Evolutionary conservation across 2,329 filamentous ascomycete genomes (phyloP).

Genomic region (Exophiala xenobiotica): DNA sequence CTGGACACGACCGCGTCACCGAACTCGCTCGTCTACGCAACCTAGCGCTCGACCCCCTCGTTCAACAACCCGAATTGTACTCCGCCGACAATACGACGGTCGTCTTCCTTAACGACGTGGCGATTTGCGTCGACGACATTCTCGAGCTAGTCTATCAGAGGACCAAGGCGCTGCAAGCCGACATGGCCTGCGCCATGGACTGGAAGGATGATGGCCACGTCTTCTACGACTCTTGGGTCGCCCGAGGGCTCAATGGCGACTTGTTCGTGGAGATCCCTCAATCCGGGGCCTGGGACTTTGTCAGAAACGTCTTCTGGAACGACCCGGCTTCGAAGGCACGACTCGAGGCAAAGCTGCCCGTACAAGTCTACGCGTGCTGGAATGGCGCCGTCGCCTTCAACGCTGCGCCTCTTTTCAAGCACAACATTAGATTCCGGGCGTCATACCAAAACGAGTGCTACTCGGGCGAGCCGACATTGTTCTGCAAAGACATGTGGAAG

Average conservation of each 20-base stretch:
- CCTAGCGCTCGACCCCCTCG: slow-evolving; percentile 51
- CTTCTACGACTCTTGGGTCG: slow-evolving; percentile 61
- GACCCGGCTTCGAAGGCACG: slow-evolving; percentile 39
- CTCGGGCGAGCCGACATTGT: slow-evolving; percentile 56
- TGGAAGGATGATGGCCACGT: slow-evolving; percentile 52
- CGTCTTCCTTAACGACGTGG: slow-evolving; percentile 57
- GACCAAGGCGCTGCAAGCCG: slow-evolving; percentile 45
- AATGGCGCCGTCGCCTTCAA: slow-evolving; percentile 55
- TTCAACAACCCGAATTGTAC: slow-evolving; percentile 30
- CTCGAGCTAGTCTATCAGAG: slow-evolving; percentile 57
- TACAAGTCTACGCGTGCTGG: slow-evolving; percentile 64
- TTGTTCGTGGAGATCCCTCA: slow-evolving; percentile 55
- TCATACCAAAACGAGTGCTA: slow-evolving; percentile 47
- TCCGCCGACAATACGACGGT: slow-evolving; percentile 43
- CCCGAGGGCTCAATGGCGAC: slow-evolving; percentile 54
- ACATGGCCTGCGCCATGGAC: slow-evolving; percentile 61
- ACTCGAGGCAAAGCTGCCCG: slow-evolving; percentile 43
- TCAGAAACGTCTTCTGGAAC: slow-evolving; percentile 56
- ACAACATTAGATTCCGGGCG: slow-evolving; percentile 48
- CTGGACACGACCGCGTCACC: slow-evolving; percentile 45
- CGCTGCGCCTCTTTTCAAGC: slow-evolving; percentile 49
- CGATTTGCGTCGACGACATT: slow-evolving; percentile 55
- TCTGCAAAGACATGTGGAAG: slow-evolving; percentile 59
- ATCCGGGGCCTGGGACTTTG: slow-evolving; percentile 51
- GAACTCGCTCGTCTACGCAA: slow-evolving; percentile 55